Conservation (phyloP, 192 early-diverging fungal species). For the Glomus cerebriforme region DNA sequence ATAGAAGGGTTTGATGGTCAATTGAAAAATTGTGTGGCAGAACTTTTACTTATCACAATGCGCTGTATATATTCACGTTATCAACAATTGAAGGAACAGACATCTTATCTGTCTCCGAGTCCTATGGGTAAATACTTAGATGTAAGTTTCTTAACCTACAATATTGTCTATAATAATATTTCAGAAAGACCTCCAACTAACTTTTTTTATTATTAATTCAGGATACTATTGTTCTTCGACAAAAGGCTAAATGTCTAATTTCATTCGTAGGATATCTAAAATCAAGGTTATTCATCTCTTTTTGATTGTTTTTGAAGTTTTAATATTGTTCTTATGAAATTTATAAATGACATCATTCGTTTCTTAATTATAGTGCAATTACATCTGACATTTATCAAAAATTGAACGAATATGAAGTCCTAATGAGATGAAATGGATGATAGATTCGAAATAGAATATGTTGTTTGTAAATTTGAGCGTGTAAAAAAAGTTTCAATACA, state of each 20-base stretch:
- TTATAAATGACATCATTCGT: not conserved
- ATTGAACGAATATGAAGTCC: not conserved
- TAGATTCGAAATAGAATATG: too few species aligned
- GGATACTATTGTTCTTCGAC: not conserved
- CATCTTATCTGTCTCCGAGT: not conserved
- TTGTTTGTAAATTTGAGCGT: too few species aligned
- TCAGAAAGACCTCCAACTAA: not conserved
- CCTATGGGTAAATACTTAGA: not conserved
- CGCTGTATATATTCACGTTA: constrained; percentile 63
- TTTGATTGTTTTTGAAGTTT: not conserved
- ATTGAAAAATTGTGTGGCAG: constrained; percentile 75
- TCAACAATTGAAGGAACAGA: constrained; percentile 49
- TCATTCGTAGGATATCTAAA: constrained; percentile 25
- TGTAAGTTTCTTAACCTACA: constrained; percentile 7
- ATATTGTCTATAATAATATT: not conserved
- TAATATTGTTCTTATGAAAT: not conserved
- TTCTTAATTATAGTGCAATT: not conserved
- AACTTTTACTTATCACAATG: constrained; percentile 75
- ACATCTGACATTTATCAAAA: not conserved
- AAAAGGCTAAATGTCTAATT: constrained; percentile 10
- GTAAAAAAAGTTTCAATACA: too few species aligned
- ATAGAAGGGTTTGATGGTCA: constrained; percentile 66
- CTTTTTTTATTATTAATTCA: not conserved
- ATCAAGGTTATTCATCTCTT: constrained; percentile 1
- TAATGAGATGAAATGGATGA: not conserved